phyloP scores from a whole-genome alignment of 1,284 basidiomycete species.

The Pyrrhoderma noxium region DNA sequence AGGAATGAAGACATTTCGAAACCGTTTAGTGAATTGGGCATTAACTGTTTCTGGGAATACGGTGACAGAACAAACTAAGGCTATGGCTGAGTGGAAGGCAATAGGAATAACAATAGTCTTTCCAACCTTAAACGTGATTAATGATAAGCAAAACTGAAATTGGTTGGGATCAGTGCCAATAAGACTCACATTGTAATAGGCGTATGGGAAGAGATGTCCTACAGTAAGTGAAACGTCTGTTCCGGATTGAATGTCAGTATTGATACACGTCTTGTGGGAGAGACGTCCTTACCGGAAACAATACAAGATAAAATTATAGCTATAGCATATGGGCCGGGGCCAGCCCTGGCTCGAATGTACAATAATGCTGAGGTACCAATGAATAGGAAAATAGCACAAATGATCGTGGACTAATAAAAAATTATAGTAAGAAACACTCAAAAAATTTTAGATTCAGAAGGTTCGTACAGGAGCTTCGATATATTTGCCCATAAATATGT shows the following conservation, averaged over 20 bases:
- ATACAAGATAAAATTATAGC: constrained; percentile 54
- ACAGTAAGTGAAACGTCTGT: constrained; percentile 57
- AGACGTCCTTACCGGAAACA: constrained; percentile 36
- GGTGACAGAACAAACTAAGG: constrained; percentile 29
- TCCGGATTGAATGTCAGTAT: neutral
- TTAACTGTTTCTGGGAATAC: constrained; percentile 68
- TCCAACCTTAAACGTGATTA: constrained; percentile 24
- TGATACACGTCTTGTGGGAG: constrained; percentile 1
- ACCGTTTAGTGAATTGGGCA: constrained; percentile 48
- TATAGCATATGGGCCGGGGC: constrained; percentile 60
- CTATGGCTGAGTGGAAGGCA: constrained; percentile 25
- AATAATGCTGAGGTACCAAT: constrained; percentile 53
- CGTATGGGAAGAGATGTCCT: constrained; percentile 57
- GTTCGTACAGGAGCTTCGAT: constrained; percentile 48
- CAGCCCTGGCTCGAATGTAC: constrained; percentile 56
- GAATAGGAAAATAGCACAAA: constrained; percentile 61
- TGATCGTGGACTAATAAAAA: constrained; percentile 22
- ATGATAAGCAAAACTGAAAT: constrained; percentile 18
- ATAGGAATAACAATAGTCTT: constrained; percentile 25
- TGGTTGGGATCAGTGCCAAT: neutral
- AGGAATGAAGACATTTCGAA: constrained; percentile 47
- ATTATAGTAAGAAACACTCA: constrained; percentile 1
- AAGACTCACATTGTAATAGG: constrained; percentile 45
- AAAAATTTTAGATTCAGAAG: no score
- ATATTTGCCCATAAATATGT: constrained; percentile 43